phyloP scores from a whole-genome alignment of 148 eudicot genomes.

The Rhododendron griersonianum region DNA sequence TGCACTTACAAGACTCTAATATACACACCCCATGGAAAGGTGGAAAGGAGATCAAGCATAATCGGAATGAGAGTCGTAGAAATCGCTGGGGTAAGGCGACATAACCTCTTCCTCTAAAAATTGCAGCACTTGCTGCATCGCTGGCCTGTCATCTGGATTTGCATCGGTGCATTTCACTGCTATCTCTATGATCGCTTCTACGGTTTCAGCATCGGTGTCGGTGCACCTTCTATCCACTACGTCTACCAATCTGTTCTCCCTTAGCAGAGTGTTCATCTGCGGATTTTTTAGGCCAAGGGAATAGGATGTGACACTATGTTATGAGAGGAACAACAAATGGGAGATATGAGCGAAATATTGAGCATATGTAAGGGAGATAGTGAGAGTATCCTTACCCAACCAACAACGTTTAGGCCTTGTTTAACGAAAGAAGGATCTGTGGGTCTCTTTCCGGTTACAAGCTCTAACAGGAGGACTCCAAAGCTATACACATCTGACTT shows the following conservation, averaged over 20 bases:
- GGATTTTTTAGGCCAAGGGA: neutral
- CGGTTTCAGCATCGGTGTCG: slow-evolving; percentile 60
- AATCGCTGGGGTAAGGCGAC: slow-evolving; percentile 89
- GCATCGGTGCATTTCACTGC: slow-evolving; percentile 72
- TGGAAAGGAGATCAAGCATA: slow-evolving; percentile 29
- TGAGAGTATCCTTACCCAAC: slow-evolving; percentile 60
- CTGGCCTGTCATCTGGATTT: slow-evolving; percentile 69
- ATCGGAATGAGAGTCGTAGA: slow-evolving; percentile 94
- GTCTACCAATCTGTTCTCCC: slow-evolving; percentile 53
- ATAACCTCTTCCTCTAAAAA: slow-evolving; percentile 81
- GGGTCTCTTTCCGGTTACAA: slow-evolving; percentile 90
- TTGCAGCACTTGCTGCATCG: slow-evolving; percentile 80
- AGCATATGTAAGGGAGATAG: neutral
- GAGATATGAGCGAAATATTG: neutral
- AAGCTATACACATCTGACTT: slow-evolving; percentile 93
- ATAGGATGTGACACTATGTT: neutral
- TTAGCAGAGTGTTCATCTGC: slow-evolving; percentile 69
- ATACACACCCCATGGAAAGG: neutral
- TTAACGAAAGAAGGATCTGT: slow-evolving; percentile 80
- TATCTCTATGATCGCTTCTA: slow-evolving; percentile 73
- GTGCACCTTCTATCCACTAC: slow-evolving; percentile 65
- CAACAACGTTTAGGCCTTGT: slow-evolving; percentile 82
- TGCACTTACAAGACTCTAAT: neutral
- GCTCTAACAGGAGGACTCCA: slow-evolving; percentile 86
- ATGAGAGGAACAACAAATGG: neutral